These are phyloP conservation scores for Wallacemonas rigidus DNA, from an alignment of 208 protist species.

Conservation along the genomic window DNA sequence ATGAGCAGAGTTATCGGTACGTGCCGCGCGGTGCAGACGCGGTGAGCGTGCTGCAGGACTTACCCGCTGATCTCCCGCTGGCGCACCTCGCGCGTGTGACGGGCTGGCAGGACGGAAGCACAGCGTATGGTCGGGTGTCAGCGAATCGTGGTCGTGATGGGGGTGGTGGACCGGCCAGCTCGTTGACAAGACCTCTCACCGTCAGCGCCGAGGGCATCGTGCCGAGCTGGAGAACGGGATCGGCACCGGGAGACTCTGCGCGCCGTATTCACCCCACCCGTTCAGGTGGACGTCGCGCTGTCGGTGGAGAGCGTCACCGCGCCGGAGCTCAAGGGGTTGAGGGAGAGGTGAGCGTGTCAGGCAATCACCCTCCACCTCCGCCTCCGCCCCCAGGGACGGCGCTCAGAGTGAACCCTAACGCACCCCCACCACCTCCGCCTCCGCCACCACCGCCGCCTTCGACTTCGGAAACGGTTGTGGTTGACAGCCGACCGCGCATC, in stretches of 20 bases:
- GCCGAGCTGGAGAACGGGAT: conserved; percentile 21
- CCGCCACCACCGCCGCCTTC: conserved; percentile 35
- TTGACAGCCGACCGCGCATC: conserved; percentile 11
- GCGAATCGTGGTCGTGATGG: too few species aligned
- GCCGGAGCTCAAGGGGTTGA: too few species aligned
- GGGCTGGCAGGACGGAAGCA: background rate
- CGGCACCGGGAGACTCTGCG: background rate
- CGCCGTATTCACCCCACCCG: too few species aligned
- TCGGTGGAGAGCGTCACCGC: too few species aligned
- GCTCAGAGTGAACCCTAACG: background rate
- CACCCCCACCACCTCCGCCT: conserved; percentile 24
- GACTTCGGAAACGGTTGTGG: background rate
- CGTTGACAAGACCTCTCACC: too few species aligned
- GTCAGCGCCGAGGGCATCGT: conserved; percentile 15
- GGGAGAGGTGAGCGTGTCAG: too few species aligned
- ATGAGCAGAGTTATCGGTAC: background rate
- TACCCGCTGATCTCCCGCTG: conserved; percentile 53
- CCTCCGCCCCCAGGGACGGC: background rate
- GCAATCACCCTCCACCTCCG: background rate
- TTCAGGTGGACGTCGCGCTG: too few species aligned
- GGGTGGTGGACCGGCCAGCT: too few species aligned
- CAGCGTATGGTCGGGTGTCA: too few species aligned
- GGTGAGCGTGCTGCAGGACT: conserved; percentile 49
- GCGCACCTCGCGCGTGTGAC: conserved; percentile 10
- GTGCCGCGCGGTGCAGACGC: conserved; percentile 2